Evolutionary conservation across 345 rosid species (phyloP), one percentile per base, ranked within the genome.

Genomic region (Populus alba): DNA sequence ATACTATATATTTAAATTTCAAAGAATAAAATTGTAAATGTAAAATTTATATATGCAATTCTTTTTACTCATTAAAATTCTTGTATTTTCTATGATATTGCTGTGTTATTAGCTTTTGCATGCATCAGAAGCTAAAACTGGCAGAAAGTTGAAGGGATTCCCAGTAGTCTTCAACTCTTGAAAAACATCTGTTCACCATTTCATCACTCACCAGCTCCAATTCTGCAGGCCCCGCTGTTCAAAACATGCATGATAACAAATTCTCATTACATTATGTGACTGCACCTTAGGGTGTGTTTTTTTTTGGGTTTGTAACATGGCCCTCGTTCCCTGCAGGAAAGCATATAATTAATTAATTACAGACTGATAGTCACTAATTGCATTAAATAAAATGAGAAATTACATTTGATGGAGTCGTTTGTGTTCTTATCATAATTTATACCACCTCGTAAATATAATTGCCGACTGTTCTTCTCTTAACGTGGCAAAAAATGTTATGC

Each of bases 371-470:
- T 13, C 53, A 47, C 13, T 45, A 11, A 10, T 10, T 45, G 3
- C 13, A 11, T 2, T 2, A 12, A 45, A 45, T 18, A 47, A 47
- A 47, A 47, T 47, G 53, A 47, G 53, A 47, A 5, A 47, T 47
- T 16, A 1, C 18, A 16, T 47, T 47, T 4, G 35, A 33, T 33
- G 35, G 6, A 47, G 3, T 5, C 5, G 16, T 16, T 47, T 16
- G 18, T 47, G 53, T 47, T 17, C 55, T 17, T 51, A 6, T 39
- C 43, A 39, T 39, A 7, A 39, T 39, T 39, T 39, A 1, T 6
- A 8, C 10, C 55, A 79, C 86, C 86, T 83, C 86, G 17, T 72
- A 83, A 61, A 79, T 72, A 74, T 83, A 81, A 65, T 49, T 67
- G 51, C 43, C 59, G 6, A 74, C 9, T 23, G 73, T 73, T 67